A percentile compares a stretch with the other conserved stretches of the same genome.
These are phyloP conservation scores for Inga leiocalycina DNA, from an alignment of 306 rosid species.

Conservation along the genomic window DNA sequence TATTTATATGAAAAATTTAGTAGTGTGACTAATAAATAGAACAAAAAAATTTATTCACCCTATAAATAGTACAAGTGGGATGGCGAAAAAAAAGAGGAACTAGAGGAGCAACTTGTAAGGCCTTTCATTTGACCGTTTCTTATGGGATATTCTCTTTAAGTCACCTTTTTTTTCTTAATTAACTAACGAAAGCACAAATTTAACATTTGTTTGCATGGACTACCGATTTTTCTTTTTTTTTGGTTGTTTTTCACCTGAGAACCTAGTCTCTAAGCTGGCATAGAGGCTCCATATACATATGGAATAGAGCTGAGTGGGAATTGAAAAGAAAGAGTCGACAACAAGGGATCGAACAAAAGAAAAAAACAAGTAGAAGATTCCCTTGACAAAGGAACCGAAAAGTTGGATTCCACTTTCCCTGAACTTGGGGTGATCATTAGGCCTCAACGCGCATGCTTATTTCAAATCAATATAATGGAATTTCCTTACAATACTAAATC, in stretches of 20 bases:
- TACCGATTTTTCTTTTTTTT: not conserved
- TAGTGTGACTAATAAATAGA: no score
- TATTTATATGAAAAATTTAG: no score
- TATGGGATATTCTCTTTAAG: slow-evolving; percentile 28
- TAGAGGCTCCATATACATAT: not conserved
- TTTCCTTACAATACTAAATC: not conserved
- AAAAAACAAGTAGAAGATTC: slow-evolving; percentile 28
- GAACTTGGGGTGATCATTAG: slow-evolving; percentile 44
- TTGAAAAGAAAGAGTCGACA: slow-evolving; percentile 18
- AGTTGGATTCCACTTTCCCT: slow-evolving; percentile 34
- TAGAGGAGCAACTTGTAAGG: not conserved
- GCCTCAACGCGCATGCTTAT: slow-evolving; percentile 35
- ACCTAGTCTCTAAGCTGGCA: not conserved
- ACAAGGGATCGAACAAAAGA: slow-evolving; percentile 27
- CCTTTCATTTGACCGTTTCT: not conserved
- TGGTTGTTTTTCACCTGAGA: not conserved
- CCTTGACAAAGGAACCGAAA: not conserved
- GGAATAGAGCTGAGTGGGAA: not conserved
- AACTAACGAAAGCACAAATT: not conserved
- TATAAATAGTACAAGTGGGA: no score
- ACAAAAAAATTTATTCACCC: no score
- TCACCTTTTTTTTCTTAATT: not conserved
- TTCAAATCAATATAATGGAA: not conserved
- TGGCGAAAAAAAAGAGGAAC: no score
- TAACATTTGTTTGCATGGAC: not conserved